Evolutionary conservation across 805 yeast genomes (phyloP).

Genomic region (Saturnispora silvae): DNA sequence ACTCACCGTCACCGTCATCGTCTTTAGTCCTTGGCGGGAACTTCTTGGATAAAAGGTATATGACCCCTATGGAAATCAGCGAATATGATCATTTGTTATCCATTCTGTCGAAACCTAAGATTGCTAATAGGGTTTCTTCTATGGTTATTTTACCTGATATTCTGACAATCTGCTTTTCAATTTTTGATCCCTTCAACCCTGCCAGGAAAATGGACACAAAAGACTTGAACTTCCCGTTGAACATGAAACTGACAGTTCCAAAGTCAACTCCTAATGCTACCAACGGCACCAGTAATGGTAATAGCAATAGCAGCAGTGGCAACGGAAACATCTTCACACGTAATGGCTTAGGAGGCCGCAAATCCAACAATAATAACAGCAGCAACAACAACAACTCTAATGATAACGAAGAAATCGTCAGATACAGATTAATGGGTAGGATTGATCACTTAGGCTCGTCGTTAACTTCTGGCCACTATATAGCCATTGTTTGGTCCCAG

Average conservation of each 20-base stretch:
- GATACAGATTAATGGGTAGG: constrained; percentile 50
- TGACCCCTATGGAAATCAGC: constrained; percentile 15
- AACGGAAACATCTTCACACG: no score
- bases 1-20: no score
- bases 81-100: constrained; percentile 16
- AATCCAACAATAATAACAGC: no score
- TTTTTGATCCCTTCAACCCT: constrained; percentile 23
- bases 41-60: constrained; percentile 6
- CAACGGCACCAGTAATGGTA: no score
- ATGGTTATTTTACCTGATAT: constrained; percentile 28
- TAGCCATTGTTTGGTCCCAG: constrained; percentile 46
- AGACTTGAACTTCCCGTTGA: constrained; percentile 18
- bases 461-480: constrained; percentile 67
- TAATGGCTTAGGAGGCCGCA: no score
- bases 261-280: no score
- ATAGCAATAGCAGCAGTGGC: no score
- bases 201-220: constrained; percentile 17
- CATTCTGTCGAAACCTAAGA: constrained; percentile 18
- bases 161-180: constrained; percentile 24
- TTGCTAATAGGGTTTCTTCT: constrained; percentile 21
- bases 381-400: constrained; percentile 29
- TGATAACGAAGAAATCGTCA: constrained; percentile 26
- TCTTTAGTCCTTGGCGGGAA: no score
- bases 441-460: constrained; percentile 60
- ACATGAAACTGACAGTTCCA: no score